Percentiles rank a stretch among this genome's conserved stretches.
phyloP scores from a whole-genome alignment of 345 rosid species.

The Pistacia vera region DNA sequence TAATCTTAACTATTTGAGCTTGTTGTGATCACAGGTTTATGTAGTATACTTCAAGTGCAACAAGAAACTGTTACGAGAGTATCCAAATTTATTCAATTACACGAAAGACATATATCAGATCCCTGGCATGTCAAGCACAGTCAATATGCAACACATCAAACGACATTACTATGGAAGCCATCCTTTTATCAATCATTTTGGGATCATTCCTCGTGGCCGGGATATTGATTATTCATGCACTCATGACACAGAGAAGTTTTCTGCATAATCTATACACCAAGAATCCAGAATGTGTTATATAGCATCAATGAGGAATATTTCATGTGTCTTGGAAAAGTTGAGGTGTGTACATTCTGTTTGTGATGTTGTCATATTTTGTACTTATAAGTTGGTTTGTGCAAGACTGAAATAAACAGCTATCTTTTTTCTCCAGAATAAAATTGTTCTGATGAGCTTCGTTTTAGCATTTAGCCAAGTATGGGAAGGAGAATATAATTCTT shows the following conservation, averaged over 20 bases:
- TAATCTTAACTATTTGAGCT: neutral
- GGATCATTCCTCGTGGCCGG: conserved; percentile 70
- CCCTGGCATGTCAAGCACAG: conserved; percentile 57
- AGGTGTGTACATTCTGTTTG: neutral
- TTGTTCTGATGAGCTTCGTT: neutral
- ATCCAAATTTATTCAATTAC: conserved; percentile 69
- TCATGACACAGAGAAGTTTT: conserved; percentile 59
- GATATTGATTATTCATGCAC: conserved; percentile 52
- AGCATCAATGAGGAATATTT: neutral
- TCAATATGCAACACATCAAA: conserved; percentile 74
- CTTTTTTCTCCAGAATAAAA: neutral
- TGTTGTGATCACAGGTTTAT: conserved; percentile 46
- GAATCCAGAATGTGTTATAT: neutral
- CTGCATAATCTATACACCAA: conserved; percentile 10
- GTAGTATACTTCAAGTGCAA: conserved; percentile 78
- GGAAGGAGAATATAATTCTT: no score
- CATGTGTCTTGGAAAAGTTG: neutral
- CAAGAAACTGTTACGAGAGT: conserved; percentile 54
- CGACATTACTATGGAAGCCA: conserved; percentile 78
- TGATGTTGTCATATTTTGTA: neutral
- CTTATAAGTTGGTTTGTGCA: neutral
- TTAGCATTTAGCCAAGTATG: no score
- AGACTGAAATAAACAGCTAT: neutral
- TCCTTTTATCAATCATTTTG: conserved; percentile 66
- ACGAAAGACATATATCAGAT: conserved; percentile 67